Conservation (phyloP, 345 rosid genomes). For the Aquilaria yunnanensis region DNA sequence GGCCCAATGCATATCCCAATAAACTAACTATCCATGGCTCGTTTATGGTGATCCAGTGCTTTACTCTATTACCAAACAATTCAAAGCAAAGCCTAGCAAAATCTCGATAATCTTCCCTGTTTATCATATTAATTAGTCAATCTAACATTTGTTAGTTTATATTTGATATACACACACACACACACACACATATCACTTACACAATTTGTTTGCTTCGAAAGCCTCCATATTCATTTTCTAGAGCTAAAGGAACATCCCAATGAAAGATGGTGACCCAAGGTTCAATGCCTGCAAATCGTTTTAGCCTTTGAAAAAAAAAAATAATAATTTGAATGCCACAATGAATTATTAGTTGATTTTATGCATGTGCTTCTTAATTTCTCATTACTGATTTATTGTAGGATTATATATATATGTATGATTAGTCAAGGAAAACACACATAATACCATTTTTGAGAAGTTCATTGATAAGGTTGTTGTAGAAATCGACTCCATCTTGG, state of each 20-base stretch:
- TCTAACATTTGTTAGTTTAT: no score
- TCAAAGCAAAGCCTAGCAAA: conserved; percentile 82
- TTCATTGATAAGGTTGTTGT: conserved; percentile 48
- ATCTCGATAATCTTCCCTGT: conserved; percentile 68
- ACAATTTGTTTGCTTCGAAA: conserved; percentile 68
- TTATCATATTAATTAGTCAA: background rate
- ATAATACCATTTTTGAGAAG: conserved; percentile 32
- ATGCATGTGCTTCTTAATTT: background rate
- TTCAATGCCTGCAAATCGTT: conserved; percentile 51
- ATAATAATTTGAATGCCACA: background rate
- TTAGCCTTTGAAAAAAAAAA: background rate
- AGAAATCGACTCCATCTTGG: conserved; percentile 38
- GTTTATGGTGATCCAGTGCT: conserved; percentile 89
- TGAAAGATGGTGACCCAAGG: conserved; percentile 90
- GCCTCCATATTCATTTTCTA: conserved; percentile 68
- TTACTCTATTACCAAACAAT: conserved; percentile 86
- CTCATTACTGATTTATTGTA: no score
- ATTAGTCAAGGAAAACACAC: no score
- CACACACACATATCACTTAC: conserved; percentile 24
- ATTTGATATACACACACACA: no score
- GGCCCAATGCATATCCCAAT: conserved; percentile 85
- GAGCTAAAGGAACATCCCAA: conserved; percentile 97
- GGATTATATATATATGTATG: no score
- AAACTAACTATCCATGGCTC: conserved; percentile 78
- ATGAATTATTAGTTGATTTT: background rate